Evolutionary conservation across 345 rosid genomes (phyloP), one percentile per base, ranked within the genome.

Genomic region (Raphanus sativus): DNA sequence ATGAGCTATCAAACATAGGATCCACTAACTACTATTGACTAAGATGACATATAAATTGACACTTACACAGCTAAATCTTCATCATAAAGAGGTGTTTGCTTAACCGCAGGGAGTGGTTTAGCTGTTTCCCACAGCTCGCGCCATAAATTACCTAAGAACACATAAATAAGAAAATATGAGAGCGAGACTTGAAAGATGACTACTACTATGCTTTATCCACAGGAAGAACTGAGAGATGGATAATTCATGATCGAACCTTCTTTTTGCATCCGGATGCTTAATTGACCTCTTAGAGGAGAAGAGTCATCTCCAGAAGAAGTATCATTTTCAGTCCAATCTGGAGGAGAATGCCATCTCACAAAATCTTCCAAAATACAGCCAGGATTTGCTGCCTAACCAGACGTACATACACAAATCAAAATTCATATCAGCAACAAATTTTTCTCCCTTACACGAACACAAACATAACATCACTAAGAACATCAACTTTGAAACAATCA

Each of bases 281-380:
- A 84, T 79, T 88, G 95, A 83, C 99, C 99, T 86, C 81, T 87
- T 74, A 55, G 28, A 17, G 77, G 81, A 40, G 82, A 84, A 59
- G 88, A 81, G 56, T 84, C 85, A 80, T 84, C 88, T 80, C 88
- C 91, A 71, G 80, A 80, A 28, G 66, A 66, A 50, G 75, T 79
- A 73, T 85, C 96, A 81, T 71, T 73, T 74, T 87, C 92, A 50
- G 88, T 85, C 99, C 99, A 95, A 86, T 95, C 99, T 32, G 99
- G 99, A 33, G 99, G 99, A 70, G 98, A 95, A 77, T 91, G 92
- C 99, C 99, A 95, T 86, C 99, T 86, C 67, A 95, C 97, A 88
- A 95, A 95, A 86, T 95, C 99, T 84, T 95, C 99, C 61, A 95
- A 84, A 62, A 89, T 86, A 87, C 99, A 92, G 6, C 99, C 97